Evolutionary conservation across 2,329 filamentous ascomycete species (phyloP).

Genomic region (Daldinia sp.): DNA sequence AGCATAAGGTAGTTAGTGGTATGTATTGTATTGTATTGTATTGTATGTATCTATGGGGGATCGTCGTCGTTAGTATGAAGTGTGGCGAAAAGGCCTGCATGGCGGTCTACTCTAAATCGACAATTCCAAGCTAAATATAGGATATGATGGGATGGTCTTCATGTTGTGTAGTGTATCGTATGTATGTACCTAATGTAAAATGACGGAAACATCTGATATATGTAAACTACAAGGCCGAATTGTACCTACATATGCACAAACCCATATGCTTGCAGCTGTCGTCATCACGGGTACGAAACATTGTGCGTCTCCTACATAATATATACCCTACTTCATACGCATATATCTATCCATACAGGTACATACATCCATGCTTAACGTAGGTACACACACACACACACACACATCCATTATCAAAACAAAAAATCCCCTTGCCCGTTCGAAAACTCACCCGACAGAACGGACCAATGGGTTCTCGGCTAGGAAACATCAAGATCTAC

Average conservation of each 20-base stretch:
- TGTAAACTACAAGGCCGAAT: background rate
- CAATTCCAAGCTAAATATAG: conserved; percentile 26
- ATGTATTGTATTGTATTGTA: too few species aligned
- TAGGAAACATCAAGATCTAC: conserved; percentile 26
- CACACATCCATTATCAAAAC: background rate
- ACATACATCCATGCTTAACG: background rate
- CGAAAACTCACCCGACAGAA: background rate
- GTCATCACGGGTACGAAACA: conserved; percentile 17
- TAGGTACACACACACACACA: background rate
- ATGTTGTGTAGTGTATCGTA: background rate
- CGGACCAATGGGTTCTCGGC: background rate
- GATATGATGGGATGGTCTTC: background rate
- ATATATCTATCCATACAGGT: too few species aligned
- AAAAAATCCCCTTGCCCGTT: background rate
- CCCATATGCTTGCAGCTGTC: conserved; percentile 20
- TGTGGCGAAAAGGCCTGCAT: conserved; percentile 1
- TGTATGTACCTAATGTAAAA: background rate
- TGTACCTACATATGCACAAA: conserved; percentile 7
- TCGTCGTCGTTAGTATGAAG: conserved; percentile 1
- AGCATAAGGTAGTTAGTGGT: too few species aligned
- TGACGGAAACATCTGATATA: background rate
- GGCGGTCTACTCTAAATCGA: background rate
- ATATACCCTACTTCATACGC: background rate
- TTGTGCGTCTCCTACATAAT: background rate
- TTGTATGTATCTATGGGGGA: background rate